Percentiles rank a stretch among this genome's conserved stretches.
phyloP scores from a whole-genome alignment of 106 monocot genomes.

The Narthecium ossifragum region DNA sequence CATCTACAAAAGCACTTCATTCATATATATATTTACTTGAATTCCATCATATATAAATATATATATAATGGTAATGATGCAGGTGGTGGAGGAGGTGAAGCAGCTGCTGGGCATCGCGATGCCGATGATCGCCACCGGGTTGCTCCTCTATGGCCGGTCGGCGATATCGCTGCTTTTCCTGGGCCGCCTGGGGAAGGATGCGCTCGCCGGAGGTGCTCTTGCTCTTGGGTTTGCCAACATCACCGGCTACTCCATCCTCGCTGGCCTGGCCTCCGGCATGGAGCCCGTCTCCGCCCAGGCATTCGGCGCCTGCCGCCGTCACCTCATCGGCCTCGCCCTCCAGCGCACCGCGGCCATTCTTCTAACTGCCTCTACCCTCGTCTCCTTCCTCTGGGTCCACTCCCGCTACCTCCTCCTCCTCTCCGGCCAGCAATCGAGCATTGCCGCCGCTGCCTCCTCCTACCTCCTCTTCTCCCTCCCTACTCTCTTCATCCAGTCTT shows the following conservation, averaged over 20 bases:
- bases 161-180: conserved; percentile 6
- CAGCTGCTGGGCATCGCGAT: background rate
- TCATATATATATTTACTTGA: background rate
- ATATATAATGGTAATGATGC: background rate
- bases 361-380: conserved; percentile 17
- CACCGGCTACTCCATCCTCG: conserved; percentile 69
- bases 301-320: conserved; percentile 30
- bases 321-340: conserved; percentile 22
- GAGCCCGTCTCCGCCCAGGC: conserved; percentile 59
- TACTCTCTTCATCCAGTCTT: conserved; percentile 23
- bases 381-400: conserved; percentile 26
- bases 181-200: background rate
- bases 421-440: conserved; percentile 20
- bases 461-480: conserved; percentile 21
- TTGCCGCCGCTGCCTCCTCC: conserved; percentile 6
- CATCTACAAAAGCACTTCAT: too few relatives aligned
- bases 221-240: conserved; percentile 61
- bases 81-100: background rate
- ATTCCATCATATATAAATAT: background rate
- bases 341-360: conserved; percentile 22
- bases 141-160: conserved; percentile 6
- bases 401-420: conserved; percentile 10
- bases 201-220: conserved; percentile 25
- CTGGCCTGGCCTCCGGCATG: conserved; percentile 56
- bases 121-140: background rate